Evolutionary conservation across 306 rosid species (phyloP).

Genomic region (Hippophae rhamnoides): DNA sequence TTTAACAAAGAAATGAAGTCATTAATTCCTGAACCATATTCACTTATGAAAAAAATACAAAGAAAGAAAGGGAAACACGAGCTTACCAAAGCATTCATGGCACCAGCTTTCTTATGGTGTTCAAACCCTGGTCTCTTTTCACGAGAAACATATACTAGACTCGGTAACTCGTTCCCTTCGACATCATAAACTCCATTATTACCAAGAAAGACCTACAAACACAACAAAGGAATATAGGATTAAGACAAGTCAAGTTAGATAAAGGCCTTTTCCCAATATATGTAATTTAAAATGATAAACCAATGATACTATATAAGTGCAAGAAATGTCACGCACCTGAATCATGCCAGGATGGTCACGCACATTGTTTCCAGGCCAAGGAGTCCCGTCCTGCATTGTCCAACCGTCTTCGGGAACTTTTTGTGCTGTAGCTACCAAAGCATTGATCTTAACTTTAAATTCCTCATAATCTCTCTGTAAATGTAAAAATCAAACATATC

Average conservation of each 20-base stretch:
- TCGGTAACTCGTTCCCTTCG: slow-evolving; percentile 83
- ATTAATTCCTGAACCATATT: background rate
- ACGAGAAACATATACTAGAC: slow-evolving; percentile 79
- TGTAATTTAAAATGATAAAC: background rate
- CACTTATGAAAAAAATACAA: background rate
- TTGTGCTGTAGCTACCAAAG: slow-evolving; percentile 74
- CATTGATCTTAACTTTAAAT: slow-evolving; percentile 80
- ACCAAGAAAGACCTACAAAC: slow-evolving; percentile 72
- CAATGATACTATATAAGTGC: background rate
- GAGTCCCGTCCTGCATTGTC: slow-evolving; percentile 99
- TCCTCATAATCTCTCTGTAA: slow-evolving; percentile 89
- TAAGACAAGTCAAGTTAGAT: background rate
- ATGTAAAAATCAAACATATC: slow-evolving; percentile 1
- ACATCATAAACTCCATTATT: slow-evolving; percentile 71
- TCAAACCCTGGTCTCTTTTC: slow-evolving; percentile 97
- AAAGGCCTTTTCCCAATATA: background rate
- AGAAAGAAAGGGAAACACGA: slow-evolving; percentile 1
- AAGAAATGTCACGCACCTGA: slow-evolving; percentile 49
- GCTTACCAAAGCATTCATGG: slow-evolving; percentile 84
- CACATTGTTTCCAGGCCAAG: slow-evolving; percentile 98
- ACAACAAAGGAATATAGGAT: background rate
- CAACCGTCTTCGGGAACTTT: slow-evolving; percentile 98
- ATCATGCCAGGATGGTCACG: slow-evolving; percentile 99
- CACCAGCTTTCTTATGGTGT: slow-evolving; percentile 96
- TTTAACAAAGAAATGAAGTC: slow-evolving; percentile 3